A percentile compares a stretch with the other conserved stretches of the same genome.
These are phyloP conservation scores for Penicillium frequentans DNA, from an alignment of 2,329 filamentous ascomycete species.

Conservation along the genomic window DNA sequence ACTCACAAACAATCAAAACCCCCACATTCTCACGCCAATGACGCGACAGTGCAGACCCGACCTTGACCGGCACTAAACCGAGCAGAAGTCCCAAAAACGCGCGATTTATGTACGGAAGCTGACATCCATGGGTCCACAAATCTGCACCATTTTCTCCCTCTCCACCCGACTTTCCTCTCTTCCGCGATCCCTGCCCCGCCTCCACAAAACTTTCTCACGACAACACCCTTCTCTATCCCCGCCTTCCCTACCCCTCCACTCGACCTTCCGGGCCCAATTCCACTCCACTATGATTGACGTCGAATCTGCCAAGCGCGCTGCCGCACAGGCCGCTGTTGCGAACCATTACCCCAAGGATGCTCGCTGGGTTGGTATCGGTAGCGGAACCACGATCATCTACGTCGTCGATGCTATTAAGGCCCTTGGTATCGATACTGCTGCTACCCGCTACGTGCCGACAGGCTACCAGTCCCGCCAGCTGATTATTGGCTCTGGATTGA, in stretches of 20 bases:
- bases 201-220: background rate
- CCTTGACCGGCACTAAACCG: background rate
- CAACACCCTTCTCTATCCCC: background rate
- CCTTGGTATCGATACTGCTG: conserved; percentile 44
- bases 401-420: conserved; percentile 65
- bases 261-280: conserved; percentile 14
- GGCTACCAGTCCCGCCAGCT: conserved; percentile 88
- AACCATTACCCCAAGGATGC: conserved; percentile 61
- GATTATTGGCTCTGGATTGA: conserved; percentile 75
- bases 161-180: background rate
- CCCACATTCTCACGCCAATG: conserved; percentile 9
- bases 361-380: conserved; percentile 64
- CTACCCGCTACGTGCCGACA: conserved; percentile 86
- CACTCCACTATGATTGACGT: conserved; percentile 42
- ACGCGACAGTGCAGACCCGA: conserved; percentile 8
- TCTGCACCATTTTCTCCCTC: conserved; percentile 1
- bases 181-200: background rate
- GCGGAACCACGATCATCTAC: conserved; percentile 66
- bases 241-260: background rate
- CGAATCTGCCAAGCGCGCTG: conserved; percentile 61
- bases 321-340: conserved; percentile 57
- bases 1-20: background rate
- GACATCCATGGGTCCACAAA: conserved; percentile 6
- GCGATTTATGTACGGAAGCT: background rate
- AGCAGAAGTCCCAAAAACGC: background rate